phyloP scores from a whole-genome alignment of 2,329 filamentous ascomycete species.

The Shiraia sp. region DNA sequence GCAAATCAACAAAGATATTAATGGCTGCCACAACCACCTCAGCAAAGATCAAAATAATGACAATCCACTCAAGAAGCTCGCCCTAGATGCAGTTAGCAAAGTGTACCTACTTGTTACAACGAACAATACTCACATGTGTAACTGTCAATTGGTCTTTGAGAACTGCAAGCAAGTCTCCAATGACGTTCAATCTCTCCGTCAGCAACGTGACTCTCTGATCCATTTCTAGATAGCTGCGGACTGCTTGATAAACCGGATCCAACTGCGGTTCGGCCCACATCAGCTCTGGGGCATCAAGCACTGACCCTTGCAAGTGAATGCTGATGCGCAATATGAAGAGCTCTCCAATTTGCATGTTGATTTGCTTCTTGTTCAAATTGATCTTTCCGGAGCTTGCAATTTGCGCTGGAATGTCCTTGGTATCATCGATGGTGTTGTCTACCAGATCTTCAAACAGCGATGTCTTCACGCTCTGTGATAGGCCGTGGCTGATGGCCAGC shows the following conservation, averaged over 20 bases:
- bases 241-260: slow-evolving; percentile 94
- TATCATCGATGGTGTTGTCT: slow-evolving; percentile 88
- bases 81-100: slow-evolving; percentile 34
- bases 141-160: slow-evolving; percentile 95
- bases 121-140: slow-evolving; percentile 54
- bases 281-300: slow-evolving; percentile 93
- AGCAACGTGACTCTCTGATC: slow-evolving; percentile 89
- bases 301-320: slow-evolving; percentile 95
- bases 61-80: slow-evolving; percentile 60
- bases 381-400: slow-evolving; percentile 94
- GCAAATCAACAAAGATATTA: slow-evolving; percentile 94
- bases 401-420: slow-evolving; percentile 89
- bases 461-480: slow-evolving; percentile 97
- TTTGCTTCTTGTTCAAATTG: slow-evolving; percentile 81
- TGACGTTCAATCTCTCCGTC: slow-evolving; percentile 88
- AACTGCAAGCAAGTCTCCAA: slow-evolving; percentile 88
- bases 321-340: slow-evolving; percentile 97
- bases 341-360: slow-evolving; percentile 99
- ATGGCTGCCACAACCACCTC: slow-evolving; percentile 92
- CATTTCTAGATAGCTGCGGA: slow-evolving; percentile 95
- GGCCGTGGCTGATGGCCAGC: slow-evolving; percentile 90
- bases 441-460: slow-evolving; percentile 96
- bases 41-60: slow-evolving; percentile 92
- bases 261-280: slow-evolving; percentile 99
- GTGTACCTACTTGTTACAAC: no score